These are phyloP conservation scores for Komagataella kurtzmanii DNA, from an alignment of 805 yeast genomes.

Conservation along the genomic window DNA sequence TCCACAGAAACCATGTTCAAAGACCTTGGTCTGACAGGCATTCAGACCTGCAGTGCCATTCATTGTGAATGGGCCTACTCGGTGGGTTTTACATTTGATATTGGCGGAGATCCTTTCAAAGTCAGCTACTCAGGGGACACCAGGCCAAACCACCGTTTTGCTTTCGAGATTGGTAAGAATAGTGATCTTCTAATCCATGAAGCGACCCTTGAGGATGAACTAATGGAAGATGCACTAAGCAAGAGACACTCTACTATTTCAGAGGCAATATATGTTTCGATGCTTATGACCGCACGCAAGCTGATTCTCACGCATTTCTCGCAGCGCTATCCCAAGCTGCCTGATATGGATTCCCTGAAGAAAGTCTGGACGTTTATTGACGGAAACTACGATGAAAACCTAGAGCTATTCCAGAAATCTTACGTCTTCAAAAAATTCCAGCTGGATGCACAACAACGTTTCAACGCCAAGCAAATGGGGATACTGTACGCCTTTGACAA, in stretches of 20 bases:
- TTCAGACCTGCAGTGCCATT: slow-evolving; percentile 59
- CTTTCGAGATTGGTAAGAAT: slow-evolving; percentile 37
- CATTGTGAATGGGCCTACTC: slow-evolving; percentile 83
- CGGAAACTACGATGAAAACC: neutral
- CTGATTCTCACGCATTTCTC: slow-evolving; percentile 84
- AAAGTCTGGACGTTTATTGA: neutral
- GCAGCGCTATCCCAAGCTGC: slow-evolving; percentile 63
- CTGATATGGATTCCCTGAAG: slow-evolving; percentile 13
- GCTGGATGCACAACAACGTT: neutral
- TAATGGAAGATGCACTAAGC: slow-evolving; percentile 61
- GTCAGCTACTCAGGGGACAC: slow-evolving; percentile 93
- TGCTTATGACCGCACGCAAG: slow-evolving; percentile 57
- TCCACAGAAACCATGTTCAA: slow-evolving; percentile 16
- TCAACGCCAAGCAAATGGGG: slow-evolving; percentile 10
- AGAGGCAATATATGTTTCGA: slow-evolving; percentile 68
- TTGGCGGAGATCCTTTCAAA: slow-evolving; percentile 30
- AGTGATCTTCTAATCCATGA: slow-evolving; percentile 83
- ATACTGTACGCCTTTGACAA: slow-evolving; percentile 53
- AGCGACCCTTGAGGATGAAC: slow-evolving; percentile 77
- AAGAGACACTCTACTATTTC: slow-evolving; percentile 83
- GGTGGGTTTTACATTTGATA: slow-evolving; percentile 35
- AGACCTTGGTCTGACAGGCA: slow-evolving; percentile 26
- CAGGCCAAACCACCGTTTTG: slow-evolving; percentile 59
- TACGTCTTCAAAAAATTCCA: neutral
- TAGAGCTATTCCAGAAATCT: slow-evolving; percentile 14